Conservation (phyloP, 805 yeast genomes). For the Metschnikowia arizonensis region DNA sequence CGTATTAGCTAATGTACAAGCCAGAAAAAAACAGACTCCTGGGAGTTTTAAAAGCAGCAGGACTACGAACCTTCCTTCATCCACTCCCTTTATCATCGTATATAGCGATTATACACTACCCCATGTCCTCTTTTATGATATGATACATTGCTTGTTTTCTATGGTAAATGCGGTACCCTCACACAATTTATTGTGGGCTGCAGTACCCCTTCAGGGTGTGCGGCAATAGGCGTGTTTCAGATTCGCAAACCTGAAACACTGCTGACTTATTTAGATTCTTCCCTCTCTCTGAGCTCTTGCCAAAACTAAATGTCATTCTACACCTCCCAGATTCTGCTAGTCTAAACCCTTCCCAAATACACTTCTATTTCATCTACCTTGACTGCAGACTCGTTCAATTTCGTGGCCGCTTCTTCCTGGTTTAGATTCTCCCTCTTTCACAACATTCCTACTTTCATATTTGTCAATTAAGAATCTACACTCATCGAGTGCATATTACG, state of each 20-base stretch:
- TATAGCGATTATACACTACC: background rate
- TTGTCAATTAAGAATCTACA: background rate
- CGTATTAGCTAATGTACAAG: background rate
- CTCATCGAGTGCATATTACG: background rate
- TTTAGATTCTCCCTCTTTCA: background rate
- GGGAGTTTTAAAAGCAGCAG: background rate
- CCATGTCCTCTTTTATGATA: background rate
- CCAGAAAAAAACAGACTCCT: background rate
- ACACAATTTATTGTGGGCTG: conserved; percentile 9
- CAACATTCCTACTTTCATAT: background rate
- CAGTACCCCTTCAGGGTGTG: conserved; percentile 10
- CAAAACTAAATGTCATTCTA: background rate
- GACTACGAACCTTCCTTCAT: background rate
- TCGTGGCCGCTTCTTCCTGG: background rate
- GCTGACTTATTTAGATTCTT: conserved; percentile 13
- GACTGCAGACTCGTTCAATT: background rate
- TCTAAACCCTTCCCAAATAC: background rate
- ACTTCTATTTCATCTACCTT: background rate
- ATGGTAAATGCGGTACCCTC: conserved; percentile 5
- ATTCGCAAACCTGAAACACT: conserved; percentile 14
- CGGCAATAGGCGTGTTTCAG: conserved; percentile 16
- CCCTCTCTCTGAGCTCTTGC: conserved; percentile 4
- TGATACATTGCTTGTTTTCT: background rate
- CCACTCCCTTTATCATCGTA: background rate
- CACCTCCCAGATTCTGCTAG: conserved; percentile 1